phyloP scores from a whole-genome alignment of 768 basidiomycete genomes.

The Tricholoma bakamatsutake region DNA sequence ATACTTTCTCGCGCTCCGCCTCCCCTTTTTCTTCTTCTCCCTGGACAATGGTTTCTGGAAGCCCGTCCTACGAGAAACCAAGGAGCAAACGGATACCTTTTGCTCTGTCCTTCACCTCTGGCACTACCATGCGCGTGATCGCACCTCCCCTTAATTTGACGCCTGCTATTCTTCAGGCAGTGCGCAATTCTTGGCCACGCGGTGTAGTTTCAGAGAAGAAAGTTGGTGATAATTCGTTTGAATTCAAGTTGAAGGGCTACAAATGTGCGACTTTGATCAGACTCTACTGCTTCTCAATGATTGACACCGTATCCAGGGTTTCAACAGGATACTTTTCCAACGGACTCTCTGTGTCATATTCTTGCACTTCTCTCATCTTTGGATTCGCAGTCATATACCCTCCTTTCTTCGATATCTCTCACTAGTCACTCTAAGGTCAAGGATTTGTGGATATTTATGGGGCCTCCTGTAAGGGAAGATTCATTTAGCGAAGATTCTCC shows the following conservation, averaged over 20 bases:
- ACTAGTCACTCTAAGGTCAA: conserved; percentile 67
- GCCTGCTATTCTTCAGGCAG: conserved; percentile 76
- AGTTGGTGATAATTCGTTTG: conserved; percentile 62
- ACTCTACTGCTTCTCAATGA: conserved; percentile 10
- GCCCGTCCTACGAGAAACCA: conserved; percentile 30
- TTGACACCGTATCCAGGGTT: conserved; percentile 46
- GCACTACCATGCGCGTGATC: conserved; percentile 65
- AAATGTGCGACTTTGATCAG: conserved; percentile 43
- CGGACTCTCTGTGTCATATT: conserved; percentile 69
- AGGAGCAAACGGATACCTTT: conserved; percentile 45
- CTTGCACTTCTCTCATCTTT: conserved; percentile 60
- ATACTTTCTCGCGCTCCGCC: conserved; percentile 21
- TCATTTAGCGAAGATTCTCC: conserved; percentile 26
- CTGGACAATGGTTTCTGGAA: conserved; percentile 32
- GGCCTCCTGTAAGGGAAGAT: conserved; percentile 34
- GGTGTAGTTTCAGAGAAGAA: conserved; percentile 77
- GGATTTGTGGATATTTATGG: conserved; percentile 75
- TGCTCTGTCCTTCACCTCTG: conserved; percentile 67
- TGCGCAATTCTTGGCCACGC: conserved; percentile 72
- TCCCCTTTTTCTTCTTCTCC: conserved; percentile 34
- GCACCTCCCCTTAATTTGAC: conserved; percentile 72
- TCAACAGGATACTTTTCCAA: conserved; percentile 68
- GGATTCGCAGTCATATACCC: conserved; percentile 61
- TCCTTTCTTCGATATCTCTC: conserved; percentile 66
- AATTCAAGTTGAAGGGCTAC: conserved; percentile 80